Evolutionary conservation across 164 flowering plant species (phyloP), one percentile per base, ranked within the genome.

Genomic region (Aristolochia californica): DNA sequence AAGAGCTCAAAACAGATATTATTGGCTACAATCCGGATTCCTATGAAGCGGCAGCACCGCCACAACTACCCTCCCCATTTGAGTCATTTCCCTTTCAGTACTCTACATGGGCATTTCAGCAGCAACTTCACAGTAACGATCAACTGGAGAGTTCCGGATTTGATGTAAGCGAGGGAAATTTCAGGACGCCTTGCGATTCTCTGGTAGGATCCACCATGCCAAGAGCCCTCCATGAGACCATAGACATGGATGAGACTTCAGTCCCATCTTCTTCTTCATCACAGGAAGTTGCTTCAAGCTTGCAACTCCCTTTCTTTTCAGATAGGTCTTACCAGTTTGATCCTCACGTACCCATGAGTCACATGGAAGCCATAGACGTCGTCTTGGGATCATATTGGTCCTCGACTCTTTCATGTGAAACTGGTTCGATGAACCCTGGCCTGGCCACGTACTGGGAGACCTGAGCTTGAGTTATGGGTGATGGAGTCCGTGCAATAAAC

Each of bases 341-440:
- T 48, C 45, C 14, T 5, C 56, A 60, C 20, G 26, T 53, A 23
- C 40, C 60, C 56, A 58, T 55, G 50, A 53, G 56, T 59, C 72
- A 62, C 45, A 25, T 65, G 68, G 83, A 74, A 28, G 65, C 50
- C 63, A 58, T 71, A 27, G 74, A 74, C 45, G 59, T 69, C 30
- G 50, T 69, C 54, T 65, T 77, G 63, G 56, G 70, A 45, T 65
- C 74, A 16, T 63, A 66, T 25, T 56, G 69, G 16, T 65, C 78
- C n/a, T 55, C 73, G n/a, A 63, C 78, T n/a, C 45, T 72, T 26
- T 59, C 63, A 59, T 38, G 70, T 53, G 62, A 55, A 49, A 68
- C 62, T 56, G 50, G 67, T 67, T 57, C 59, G 24, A 45, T 66
- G 56, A 75, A 69, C 78, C 74, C 79, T 58, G 70, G 20, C 62